Evolutionary conservation across 139 green algal genomes (phyloP), one percentile per base, ranked within the genome.

Genomic region (Tetradesmus obliquus): DNA sequence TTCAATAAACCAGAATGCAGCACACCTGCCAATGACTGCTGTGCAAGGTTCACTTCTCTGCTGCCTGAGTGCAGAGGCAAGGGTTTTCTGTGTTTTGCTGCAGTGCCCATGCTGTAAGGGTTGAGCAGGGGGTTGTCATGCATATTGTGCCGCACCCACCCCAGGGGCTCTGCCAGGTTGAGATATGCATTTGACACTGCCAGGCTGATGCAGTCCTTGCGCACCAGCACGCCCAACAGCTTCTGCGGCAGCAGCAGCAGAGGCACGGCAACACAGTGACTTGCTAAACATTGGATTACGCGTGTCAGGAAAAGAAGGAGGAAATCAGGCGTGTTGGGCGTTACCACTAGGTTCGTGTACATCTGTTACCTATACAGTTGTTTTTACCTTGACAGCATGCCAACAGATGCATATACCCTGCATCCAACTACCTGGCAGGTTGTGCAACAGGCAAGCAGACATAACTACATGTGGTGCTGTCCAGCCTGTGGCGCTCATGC

Each of bases 141-240:
- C 6, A 22, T 10, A 74, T 7, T 3, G 54, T 5, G 54, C 15
- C 6, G 3, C 55, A 53, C 88, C 51, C 66, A 91, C 88, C 88
- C 88, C 20, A 87, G 32, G 5, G 88, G 88, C 57, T 91, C 88
- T 32, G 88, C 88, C 7, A 91, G 57, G 57, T 79, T 91, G 10
- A 86, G 88, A 55, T 91, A 86, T 15, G 88, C 51, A 17, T 91
- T 91, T 1, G 55, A 66, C 15, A 91, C 24, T 32, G 88, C 88
- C n/a, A 91, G 13, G 58, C 88, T 91, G 76, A 91, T 71, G 79
- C 88, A 91, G 55, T 79, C 54, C 24, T 91, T 54, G n/a, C 88
- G 76, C 1, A 91, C 76, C 22, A 91, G 32, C 19, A 91, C 60
- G 7, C 88, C 88, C 55, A 91, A 32, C 55, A 91, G 76, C 79